These are phyloP conservation scores for Botrytis fabae DNA, from an alignment of 2,329 filamentous ascomycete species.

Conservation along the genomic window DNA sequence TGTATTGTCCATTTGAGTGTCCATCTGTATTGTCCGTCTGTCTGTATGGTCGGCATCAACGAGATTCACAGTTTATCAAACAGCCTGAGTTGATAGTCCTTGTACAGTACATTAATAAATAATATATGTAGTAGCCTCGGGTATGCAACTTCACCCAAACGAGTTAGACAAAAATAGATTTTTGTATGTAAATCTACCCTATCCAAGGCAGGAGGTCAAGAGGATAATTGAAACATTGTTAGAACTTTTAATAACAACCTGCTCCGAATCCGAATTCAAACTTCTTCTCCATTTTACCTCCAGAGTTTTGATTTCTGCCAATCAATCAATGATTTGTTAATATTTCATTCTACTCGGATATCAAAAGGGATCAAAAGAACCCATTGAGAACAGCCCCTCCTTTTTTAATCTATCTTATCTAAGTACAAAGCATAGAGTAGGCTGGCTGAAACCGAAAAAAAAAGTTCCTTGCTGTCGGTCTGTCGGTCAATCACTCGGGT, in stretches of 20 bases:
- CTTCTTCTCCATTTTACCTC: not conserved
- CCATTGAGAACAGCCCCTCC: not conserved
- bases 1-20: not conserved
- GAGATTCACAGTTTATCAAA: not conserved
- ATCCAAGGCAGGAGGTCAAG: conserved; percentile 2
- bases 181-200: not conserved
- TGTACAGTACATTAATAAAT: not conserved
- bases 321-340: not conserved
- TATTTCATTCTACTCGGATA: not conserved
- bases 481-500: not conserved
- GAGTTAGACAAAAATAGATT: not conserved
- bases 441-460: not conserved
- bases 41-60: not conserved
- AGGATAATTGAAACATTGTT: not conserved
- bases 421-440: not conserved
- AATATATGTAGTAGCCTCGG: not conserved
- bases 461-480: not conserved
- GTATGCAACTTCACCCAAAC: conserved; percentile 11
- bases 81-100: not conserved
- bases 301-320: not conserved
- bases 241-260: not conserved
- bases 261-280: not conserved
- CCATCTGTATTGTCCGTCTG: not conserved
- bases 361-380: not conserved
- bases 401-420: not conserved